Conservation (phyloP, 257 asterid species). For the Solanum rostratum region DNA sequence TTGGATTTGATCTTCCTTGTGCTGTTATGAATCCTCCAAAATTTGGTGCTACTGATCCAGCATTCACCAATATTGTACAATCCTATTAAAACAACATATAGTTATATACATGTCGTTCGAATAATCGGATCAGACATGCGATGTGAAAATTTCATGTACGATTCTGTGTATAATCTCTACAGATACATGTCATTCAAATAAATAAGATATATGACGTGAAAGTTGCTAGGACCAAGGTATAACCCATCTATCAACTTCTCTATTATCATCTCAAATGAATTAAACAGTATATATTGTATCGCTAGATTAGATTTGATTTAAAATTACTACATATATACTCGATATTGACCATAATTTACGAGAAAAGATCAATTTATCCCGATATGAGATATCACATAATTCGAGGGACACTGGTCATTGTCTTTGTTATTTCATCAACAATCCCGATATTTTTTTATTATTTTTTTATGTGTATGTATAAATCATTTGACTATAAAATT, state of each 20-base stretch:
- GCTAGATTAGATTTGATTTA: neutral
- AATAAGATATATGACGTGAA: neutral
- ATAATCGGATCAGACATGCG: neutral
- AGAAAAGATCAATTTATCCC: neutral
- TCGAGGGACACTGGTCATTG: neutral
- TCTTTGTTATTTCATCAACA: no score
- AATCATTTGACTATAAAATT: neutral
- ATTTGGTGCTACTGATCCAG: neutral
- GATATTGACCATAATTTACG: neutral
- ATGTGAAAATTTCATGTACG: neutral
- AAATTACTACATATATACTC: neutral
- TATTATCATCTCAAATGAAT: neutral
- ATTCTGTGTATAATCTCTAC: no score
- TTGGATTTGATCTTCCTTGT: conserved; percentile 13
- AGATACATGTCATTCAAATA: neutral
- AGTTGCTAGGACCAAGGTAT: neutral
- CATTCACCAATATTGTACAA: conserved; percentile 18
- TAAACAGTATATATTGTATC: no score
- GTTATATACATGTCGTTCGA: neutral
- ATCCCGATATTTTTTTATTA: no score
- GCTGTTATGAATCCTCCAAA: conserved; percentile 28
- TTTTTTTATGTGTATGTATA: neutral
- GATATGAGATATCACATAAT: neutral
- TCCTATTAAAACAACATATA: conserved; percentile 1
- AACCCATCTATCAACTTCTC: neutral